A percentile compares a stretch with the other conserved stretches of the same genome.
phyloP scores from a whole-genome alignment of 2,329 filamentous ascomycete genomes.

The Leptographium radiaticola region DNA sequence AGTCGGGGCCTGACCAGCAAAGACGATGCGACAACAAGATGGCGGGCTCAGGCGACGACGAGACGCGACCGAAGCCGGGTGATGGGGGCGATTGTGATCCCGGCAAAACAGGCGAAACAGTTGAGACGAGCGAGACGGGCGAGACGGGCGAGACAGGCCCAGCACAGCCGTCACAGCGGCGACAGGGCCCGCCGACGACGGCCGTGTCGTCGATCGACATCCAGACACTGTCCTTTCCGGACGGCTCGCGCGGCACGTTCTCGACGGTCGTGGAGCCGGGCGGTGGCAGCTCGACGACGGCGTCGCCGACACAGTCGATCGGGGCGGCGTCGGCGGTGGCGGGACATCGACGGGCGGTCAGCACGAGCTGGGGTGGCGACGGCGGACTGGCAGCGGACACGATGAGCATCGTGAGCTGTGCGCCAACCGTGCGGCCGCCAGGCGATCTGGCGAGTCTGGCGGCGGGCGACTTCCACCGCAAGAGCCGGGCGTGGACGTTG shows the following conservation, averaged over 20 bases:
- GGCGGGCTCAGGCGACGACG: slow-evolving; percentile 1
- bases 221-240: slow-evolving; percentile 60
- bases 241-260: slow-evolving; percentile 54
- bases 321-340: neutral
- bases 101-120: neutral
- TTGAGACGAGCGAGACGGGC: slow-evolving; percentile 16
- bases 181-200: slow-evolving; percentile 62
- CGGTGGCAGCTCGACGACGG: slow-evolving; percentile 20
- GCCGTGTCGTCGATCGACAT: slow-evolving; percentile 73
- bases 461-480: slow-evolving; percentile 52
- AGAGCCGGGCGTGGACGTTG: slow-evolving; percentile 56
- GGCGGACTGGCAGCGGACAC: slow-evolving; percentile 29
- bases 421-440: slow-evolving; percentile 46
- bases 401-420: slow-evolving; percentile 53
- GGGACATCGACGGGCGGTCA: slow-evolving; percentile 5
- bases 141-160: slow-evolving; percentile 29
- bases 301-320: neutral
- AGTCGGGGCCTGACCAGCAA: neutral
- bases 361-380: slow-evolving; percentile 20
- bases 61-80: neutral
- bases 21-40: slow-evolving; percentile 2
- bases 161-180: slow-evolving; percentile 20
- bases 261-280: slow-evolving; percentile 21
- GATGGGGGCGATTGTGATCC: neutral
- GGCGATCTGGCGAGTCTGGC: slow-evolving; percentile 75